Evolutionary conservation across 331 rosid genomes (phyloP).

Genomic region (Telfairia occidentalis): DNA sequence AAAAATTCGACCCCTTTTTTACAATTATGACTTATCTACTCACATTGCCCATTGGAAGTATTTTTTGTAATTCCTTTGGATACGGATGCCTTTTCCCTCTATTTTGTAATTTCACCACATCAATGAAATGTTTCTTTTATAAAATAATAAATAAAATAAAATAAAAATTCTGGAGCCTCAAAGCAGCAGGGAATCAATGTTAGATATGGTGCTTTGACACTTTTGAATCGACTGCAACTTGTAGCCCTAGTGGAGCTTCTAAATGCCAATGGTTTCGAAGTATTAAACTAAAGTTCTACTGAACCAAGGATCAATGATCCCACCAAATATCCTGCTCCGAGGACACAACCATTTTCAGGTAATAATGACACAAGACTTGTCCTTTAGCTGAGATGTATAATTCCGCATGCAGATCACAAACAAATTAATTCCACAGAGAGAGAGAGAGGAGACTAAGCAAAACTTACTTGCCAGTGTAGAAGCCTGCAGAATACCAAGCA

Average conservation of each 20-base stretch:
- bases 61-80: neutral
- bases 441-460: neutral
- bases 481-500: constrained; percentile 97
- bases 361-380: neutral
- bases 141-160: no score
- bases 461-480: constrained; percentile 77
- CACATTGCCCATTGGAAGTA: neutral
- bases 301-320: neutral
- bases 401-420: neutral
- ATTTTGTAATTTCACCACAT: neutral
- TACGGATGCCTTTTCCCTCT: neutral
- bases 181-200: no score
- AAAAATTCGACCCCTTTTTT: no score
- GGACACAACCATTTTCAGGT: neutral
- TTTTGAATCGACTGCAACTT: neutral
- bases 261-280: neutral
- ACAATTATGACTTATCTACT: neutral
- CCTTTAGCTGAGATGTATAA: neutral
- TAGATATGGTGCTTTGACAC: no score
- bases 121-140: no score
- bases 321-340: neutral
- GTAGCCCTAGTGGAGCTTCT: neutral
- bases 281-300: neutral
- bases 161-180: no score
- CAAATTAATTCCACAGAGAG: neutral